phyloP scores from a whole-genome alignment of 257 asterid species.

The Solanum bulbocastanum region DNA sequence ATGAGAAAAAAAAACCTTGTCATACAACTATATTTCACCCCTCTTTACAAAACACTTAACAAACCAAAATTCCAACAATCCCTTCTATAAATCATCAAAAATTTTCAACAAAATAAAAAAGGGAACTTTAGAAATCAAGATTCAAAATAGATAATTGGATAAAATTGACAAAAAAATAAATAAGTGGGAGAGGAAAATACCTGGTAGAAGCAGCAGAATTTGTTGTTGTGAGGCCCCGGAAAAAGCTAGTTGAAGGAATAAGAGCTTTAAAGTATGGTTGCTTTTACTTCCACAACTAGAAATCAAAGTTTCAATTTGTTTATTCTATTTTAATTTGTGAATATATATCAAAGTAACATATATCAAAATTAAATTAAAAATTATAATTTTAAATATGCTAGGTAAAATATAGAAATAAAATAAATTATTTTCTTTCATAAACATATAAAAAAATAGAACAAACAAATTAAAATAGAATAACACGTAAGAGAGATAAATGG shows the following conservation, averaged over 20 bases:
- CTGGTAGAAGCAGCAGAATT: neutral
- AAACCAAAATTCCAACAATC: neutral
- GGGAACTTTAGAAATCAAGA: neutral
- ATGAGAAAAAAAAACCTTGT: neutral
- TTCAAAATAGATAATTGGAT: neutral
- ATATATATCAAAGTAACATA: neutral
- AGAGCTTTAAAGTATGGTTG: neutral
- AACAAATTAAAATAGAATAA: neutral
- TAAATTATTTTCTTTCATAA: neutral
- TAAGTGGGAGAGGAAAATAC: neutral
- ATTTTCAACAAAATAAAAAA: too few species aligned
- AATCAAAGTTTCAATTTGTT: neutral
- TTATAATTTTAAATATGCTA: neutral
- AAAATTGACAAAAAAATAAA: neutral
- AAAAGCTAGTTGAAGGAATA: neutral
- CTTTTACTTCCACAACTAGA: neutral
- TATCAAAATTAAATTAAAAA: neutral
- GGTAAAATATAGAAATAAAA: neutral
- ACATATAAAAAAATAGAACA: rapidly evolving
- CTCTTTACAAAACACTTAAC: neutral
- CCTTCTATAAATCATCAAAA: neutral
- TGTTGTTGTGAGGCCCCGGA: neutral
- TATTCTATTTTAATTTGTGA: neutral
- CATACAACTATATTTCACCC: neutral
- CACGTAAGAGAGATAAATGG: neutral